These are phyloP conservation scores for Schwanniomyces polymorphus DNA, from an alignment of 805 yeast genomes.

Conservation along the genomic window DNA sequence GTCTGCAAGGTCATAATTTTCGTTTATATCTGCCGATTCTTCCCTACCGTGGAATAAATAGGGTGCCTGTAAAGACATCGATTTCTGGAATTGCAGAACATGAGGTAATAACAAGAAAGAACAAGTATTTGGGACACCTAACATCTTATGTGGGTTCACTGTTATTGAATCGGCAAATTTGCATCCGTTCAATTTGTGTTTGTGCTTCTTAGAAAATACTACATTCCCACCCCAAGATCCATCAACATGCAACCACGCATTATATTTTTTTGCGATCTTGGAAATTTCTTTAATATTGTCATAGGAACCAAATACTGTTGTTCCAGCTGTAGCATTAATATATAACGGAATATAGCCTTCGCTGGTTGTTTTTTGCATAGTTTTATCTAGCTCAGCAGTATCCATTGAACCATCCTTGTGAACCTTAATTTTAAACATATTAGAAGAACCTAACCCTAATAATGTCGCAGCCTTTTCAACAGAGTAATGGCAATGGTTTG, in stretches of 20 bases:
- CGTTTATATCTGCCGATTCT: constrained; percentile 43
- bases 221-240: constrained; percentile 94
- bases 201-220: constrained; percentile 56
- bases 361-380: constrained; percentile 41
- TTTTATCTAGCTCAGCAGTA: constrained; percentile 42
- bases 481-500: constrained; percentile 75
- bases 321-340: constrained; percentile 83
- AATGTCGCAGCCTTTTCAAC: constrained; percentile 80
- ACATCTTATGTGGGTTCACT: constrained; percentile 82
- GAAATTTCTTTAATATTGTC: constrained; percentile 65
- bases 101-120: constrained; percentile 76
- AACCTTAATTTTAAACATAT: constrained; percentile 65
- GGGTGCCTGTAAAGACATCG: constrained; percentile 79
- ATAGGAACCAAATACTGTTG: constrained; percentile 83
- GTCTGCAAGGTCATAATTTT: constrained; percentile 75
- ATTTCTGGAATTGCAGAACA: constrained; percentile 59
- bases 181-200: constrained; percentile 53
- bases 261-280: constrained; percentile 49
- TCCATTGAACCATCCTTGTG: constrained; percentile 58
- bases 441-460: constrained; percentile 64
- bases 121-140: constrained; percentile 81
- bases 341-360: constrained; percentile 74
- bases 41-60: constrained; percentile 68
- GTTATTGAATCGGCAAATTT: constrained; percentile 75
- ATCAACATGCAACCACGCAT: constrained; percentile 81